A percentile compares a stretch with the other conserved stretches of the same genome.
phyloP scores from a whole-genome alignment of 345 rosid species.

The Populus simonii region DNA sequence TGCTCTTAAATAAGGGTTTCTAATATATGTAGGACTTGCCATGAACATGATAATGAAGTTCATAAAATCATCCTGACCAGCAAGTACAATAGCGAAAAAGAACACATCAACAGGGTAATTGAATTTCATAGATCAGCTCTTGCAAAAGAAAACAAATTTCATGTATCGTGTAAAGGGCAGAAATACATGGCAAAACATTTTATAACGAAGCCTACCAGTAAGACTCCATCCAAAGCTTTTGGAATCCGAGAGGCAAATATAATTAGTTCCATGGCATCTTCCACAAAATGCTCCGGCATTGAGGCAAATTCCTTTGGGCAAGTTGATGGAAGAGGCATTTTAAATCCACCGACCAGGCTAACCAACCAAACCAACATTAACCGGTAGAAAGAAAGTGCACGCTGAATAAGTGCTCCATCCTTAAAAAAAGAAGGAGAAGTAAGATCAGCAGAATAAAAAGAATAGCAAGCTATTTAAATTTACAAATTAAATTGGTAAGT shows the following conservation, averaged over 20 bases:
- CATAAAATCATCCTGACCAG: conserved; percentile 90
- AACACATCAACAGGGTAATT: background rate
- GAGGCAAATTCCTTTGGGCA: conserved; percentile 93
- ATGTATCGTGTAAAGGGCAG: background rate
- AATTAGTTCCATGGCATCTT: conserved; percentile 96
- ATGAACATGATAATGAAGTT: conserved; percentile 98
- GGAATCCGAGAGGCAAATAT: conserved; percentile 92
- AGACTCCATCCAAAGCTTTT: conserved; percentile 78
- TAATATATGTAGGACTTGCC: conserved; percentile 82
- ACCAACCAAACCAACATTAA: conserved; percentile 90
- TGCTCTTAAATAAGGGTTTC: conserved; percentile 94
- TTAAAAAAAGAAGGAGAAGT: conserved; percentile 18
- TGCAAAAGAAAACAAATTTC: background rate
- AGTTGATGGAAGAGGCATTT: conserved; percentile 77
- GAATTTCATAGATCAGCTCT: background rate
- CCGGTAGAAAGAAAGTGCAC: conserved; percentile 81
- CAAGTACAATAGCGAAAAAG: conserved; percentile 9
- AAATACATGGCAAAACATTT: conserved; percentile 11
- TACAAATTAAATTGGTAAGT: background rate
- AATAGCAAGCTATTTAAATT: background rate
- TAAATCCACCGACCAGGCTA: conserved; percentile 87
- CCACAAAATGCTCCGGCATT: conserved; percentile 98
- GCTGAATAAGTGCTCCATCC: conserved; percentile 81
- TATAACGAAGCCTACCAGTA: conserved; percentile 51
- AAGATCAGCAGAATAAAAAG: background rate